Base-by-base conservation (phyloP, 1,139 yeast genomes). In the Magnusiomyces fungicola region DNA sequence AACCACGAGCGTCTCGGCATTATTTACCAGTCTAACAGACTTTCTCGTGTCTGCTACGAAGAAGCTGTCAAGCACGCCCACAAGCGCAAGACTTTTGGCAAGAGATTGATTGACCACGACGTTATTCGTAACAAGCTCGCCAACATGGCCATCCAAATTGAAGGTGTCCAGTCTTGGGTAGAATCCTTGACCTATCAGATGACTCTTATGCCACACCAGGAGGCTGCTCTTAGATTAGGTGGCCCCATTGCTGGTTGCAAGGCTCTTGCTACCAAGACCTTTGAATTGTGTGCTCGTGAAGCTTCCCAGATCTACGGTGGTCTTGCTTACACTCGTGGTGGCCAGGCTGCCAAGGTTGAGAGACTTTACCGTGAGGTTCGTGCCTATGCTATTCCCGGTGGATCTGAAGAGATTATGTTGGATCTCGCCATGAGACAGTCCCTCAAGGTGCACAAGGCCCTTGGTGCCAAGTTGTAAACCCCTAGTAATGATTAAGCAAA, bases 241-340 rank as follows among this genome's bases (percentile, higher is more conserved):
- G 74, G 75, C n/a, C 66, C 69, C 48, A 70, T 71, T 51, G 74
- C 75, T 30, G 73, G 72, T 18, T 60, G 64, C 56, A 70, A 70
- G 60, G 74, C 74, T n/a, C 65, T 66, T 51, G 55, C 68, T 43
- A 69, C 74, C 16, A 72, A 69, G 56, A 61, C 69, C 19, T 60
- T 70, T 56, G 74, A 70, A 58, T 64, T 60, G 53, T 70, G 73
- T 54, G 74, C 74, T 22, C 65, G 74, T 27, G 75, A 71, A 51
- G 74, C 74, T 1, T 64, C 73, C 10, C 75, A 70, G 59, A 67
- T 70, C 56, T 71, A 69, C 56, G 74, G 74, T 39, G 74, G 74
- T 36, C 62, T 70, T 21, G 58, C 73, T n/a, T 71, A 70, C 58
- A 68, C 73, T 47, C 67, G 68, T 23, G 74, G 75, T 32, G 74